Percentiles rank a stretch among this genome's conserved stretches.
phyloP scores from a whole-genome alignment of 2,329 filamentous ascomycete species.

The Colletotrichum sp. region DNA sequence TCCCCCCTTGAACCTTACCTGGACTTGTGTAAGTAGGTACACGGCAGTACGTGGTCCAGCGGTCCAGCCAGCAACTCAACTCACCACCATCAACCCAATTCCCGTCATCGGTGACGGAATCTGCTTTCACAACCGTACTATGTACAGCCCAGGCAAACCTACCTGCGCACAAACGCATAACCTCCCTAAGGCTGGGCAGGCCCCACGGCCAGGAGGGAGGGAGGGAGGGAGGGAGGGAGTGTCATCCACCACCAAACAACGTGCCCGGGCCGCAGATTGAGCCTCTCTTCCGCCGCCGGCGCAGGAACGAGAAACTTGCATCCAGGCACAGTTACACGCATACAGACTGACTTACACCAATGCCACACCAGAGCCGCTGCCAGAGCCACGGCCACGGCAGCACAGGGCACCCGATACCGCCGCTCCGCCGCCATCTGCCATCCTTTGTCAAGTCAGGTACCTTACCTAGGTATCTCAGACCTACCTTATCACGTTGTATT shows the following conservation, averaged over 20 bases:
- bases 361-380: background rate
- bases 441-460: background rate
- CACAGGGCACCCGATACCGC: background rate
- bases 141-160: background rate
- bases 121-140: background rate
- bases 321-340: background rate
- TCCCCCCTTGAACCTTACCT: conserved; percentile 3
- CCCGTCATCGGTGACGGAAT: background rate
- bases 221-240: conserved; percentile 1
- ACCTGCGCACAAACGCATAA: background rate
- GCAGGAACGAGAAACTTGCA: conserved; percentile 16
- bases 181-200: background rate
- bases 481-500: background rate
- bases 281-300: background rate
- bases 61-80: background rate
- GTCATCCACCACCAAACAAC: conserved; percentile 14
- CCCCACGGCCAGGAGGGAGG: background rate
- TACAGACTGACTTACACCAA: background rate
- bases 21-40: background rate
- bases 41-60: background rate
- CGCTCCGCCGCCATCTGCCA: conserved; percentile 2
- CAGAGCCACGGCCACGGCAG: background rate
- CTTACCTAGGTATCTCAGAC: background rate
- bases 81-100: background rate
- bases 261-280: conserved; percentile 17